A percentile compares a stretch with the other conserved stretches of the same genome.
Evolutionary conservation across 2,329 filamentous ascomycete species (phyloP).

Genomic region (Aspergillus pseudoviridinutans): DNA sequence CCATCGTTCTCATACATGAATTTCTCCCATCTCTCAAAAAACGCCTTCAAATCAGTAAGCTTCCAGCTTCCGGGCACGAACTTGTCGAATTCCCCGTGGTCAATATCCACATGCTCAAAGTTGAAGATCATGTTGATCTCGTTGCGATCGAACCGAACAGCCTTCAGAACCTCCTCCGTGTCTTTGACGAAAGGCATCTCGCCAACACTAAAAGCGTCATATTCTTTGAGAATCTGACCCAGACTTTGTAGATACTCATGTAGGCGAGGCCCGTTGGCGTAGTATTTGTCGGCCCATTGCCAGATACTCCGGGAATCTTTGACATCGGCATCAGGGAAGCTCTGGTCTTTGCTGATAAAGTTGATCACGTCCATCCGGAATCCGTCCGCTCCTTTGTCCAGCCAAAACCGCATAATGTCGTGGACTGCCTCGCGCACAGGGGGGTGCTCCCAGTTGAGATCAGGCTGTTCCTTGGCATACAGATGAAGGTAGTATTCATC

Average conservation of each 20-base stretch:
- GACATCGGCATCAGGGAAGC: constrained; percentile 46
- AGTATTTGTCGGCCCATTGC: constrained; percentile 41
- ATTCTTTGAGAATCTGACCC: constrained; percentile 51
- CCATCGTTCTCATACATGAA: constrained; percentile 57
- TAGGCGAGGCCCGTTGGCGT: constrained; percentile 52
- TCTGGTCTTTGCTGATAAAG: constrained; percentile 62
- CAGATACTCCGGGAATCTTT: constrained; percentile 22
- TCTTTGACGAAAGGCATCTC: constrained; percentile 55
- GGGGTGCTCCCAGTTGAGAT: constrained; percentile 79
- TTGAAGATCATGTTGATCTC: constrained; percentile 71
- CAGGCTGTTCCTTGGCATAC: constrained; percentile 72
- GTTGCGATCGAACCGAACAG: constrained; percentile 53
- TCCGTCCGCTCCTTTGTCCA: constrained; percentile 67
- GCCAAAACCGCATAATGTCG: constrained; percentile 73
- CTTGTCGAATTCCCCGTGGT: constrained; percentile 49
- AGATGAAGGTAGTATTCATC: constrained; percentile 73
- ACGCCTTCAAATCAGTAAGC: constrained; percentile 50
- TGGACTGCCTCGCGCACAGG: constrained; percentile 67
- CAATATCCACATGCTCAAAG: constrained; percentile 65
- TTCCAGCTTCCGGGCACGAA: constrained; percentile 42
- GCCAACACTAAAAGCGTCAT: constrained; percentile 57
- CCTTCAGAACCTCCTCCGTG: constrained; percentile 48
- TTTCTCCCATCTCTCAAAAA: constrained; percentile 56
- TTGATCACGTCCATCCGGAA: constrained; percentile 75
- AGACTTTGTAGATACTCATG: constrained; percentile 44